Evolutionary conservation across 371 early-diverging fungal species (phyloP).

Genomic region (Cokeromyces recurvatus): DNA sequence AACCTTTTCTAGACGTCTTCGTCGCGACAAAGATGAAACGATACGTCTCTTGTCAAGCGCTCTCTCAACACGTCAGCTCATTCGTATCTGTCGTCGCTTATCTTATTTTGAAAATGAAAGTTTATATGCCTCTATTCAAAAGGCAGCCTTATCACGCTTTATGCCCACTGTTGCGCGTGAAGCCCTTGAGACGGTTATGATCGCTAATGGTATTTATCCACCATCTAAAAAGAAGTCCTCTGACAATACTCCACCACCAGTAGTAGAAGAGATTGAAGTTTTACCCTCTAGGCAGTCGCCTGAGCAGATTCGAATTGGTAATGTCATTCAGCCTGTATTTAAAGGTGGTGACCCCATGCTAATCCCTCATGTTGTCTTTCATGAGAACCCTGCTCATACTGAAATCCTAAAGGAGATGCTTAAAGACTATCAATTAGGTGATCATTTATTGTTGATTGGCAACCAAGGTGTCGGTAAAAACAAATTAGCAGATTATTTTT

Average conservation of each 20-base stretch:
- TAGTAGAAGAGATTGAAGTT: slow-evolving; percentile 43
- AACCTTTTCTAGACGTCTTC: slow-evolving; percentile 59
- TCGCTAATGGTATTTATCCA: slow-evolving; percentile 55
- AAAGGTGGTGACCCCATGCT: slow-evolving; percentile 61
- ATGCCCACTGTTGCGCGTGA: slow-evolving; percentile 67
- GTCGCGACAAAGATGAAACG: slow-evolving; percentile 65
- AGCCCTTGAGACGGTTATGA: slow-evolving; percentile 63
- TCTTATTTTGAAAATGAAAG: slow-evolving; percentile 67
- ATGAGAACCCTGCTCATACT: slow-evolving; percentile 74
- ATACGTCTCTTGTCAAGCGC: slow-evolving; percentile 58
- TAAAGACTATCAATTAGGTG: slow-evolving; percentile 68
- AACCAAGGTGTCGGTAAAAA: slow-evolving; percentile 91
- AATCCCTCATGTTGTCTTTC: slow-evolving; percentile 70
- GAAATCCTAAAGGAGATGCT: slow-evolving; percentile 67
- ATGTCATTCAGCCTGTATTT: slow-evolving; percentile 51
- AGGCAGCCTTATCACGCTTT: slow-evolving; percentile 72
- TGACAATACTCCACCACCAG: no score
- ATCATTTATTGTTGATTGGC: slow-evolving; percentile 69
- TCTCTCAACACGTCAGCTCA: slow-evolving; percentile 71
- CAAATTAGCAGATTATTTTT: slow-evolving; percentile 74
- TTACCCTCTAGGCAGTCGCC: slow-evolving; percentile 50
- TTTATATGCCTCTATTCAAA: slow-evolving; percentile 65
- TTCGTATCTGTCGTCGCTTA: slow-evolving; percentile 72
- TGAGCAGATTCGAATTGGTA: slow-evolving; percentile 50
- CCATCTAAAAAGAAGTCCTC: no score